A percentile compares a stretch with the other conserved stretches of the same genome.
Evolutionary conservation across 202 grass and related monocot genomes (phyloP).

Genomic region (Eragrostis tef): DNA sequence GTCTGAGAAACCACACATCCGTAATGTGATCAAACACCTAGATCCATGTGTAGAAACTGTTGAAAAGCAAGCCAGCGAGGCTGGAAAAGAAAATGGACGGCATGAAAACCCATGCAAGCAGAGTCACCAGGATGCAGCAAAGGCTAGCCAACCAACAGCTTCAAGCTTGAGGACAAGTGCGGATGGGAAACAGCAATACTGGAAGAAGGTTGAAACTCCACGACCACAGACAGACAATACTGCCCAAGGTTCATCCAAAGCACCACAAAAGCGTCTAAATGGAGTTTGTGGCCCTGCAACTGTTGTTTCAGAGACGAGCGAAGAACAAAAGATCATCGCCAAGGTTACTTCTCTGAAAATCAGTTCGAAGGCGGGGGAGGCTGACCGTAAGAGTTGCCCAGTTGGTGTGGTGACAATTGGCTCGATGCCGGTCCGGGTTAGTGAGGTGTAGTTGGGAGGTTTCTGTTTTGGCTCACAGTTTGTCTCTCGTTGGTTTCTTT

Average conservation of each 20-base stretch:
- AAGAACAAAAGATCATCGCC: conserved; percentile 39
- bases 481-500: background rate
- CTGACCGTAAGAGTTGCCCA: conserved; percentile 33
- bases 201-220: conserved; percentile 63
- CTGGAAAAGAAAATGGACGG: conserved; percentile 40
- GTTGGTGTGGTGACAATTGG: conserved; percentile 74
- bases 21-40: conserved; percentile 25
- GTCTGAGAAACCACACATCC: conserved; percentile 37
- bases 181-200: conserved; percentile 59
- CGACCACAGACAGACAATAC: background rate
- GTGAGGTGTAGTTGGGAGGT: conserved; percentile 32
- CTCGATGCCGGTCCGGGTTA: conserved; percentile 69
- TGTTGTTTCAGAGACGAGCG: background rate
- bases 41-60: conserved; percentile 12
- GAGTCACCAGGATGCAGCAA: conserved; percentile 22
- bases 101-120: conserved; percentile 38
- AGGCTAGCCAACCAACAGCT: conserved; percentile 24
- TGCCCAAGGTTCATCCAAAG: conserved; percentile 12
- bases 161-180: conserved; percentile 30
- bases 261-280: conserved; percentile 28
- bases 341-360: conserved; percentile 58
- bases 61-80: conserved; percentile 36
- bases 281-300: background rate
- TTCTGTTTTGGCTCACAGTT: background rate
- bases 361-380: conserved; percentile 35